Base-by-base conservation (phyloP, 306 rosid species). In the Aeschynomene evenia region DNA sequence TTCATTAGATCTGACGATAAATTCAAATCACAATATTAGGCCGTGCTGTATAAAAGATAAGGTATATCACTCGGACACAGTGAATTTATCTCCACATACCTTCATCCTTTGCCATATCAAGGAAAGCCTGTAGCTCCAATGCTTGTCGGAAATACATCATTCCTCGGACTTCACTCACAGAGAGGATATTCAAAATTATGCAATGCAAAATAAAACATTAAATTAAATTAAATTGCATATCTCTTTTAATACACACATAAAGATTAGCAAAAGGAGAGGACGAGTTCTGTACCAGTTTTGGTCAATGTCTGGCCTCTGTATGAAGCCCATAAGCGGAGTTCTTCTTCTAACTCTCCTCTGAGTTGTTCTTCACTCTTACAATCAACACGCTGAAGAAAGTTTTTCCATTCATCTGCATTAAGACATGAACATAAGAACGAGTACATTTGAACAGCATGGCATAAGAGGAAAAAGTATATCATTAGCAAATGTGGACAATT, bases 91-190 rank as follows among this genome's bases (percentile, higher is more conserved):
- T 54, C 53, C 63, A 67, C 71, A 6, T 86, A 94, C 98, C 98
- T 73, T 78, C 84, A 74, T 84, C 87, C 80, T 84, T 76, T 71
- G 97, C 98, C 96, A 86, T 90, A 75, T 94, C 98, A 63, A 94
- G 89, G 85, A 94, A 94, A 74, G 98, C 97, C 79, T 87, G 98
- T 70, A 94, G 96, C 78, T 90, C 97, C 85, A 94, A 73, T 50
- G 97, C 98, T 88, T 94, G 91, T 21, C 91, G 95, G 72, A 90
- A 65, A 75, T 94, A 94, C 98, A 94, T 94, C 98, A 94, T 94
- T 66, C 98, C 98, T 50, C 98, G 90, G 16, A 88, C 98, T 90
- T 73, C 53, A 74, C 49, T 52, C 79, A 28, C 66, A 65, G 19
- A 70, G 58, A 62, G 9, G 48, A 67, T n/a, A 82, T 7, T 11